These are phyloP conservation scores for Raffaelea arxii DNA, from an alignment of 2,329 filamentous ascomycete genomes.

Conservation along the genomic window DNA sequence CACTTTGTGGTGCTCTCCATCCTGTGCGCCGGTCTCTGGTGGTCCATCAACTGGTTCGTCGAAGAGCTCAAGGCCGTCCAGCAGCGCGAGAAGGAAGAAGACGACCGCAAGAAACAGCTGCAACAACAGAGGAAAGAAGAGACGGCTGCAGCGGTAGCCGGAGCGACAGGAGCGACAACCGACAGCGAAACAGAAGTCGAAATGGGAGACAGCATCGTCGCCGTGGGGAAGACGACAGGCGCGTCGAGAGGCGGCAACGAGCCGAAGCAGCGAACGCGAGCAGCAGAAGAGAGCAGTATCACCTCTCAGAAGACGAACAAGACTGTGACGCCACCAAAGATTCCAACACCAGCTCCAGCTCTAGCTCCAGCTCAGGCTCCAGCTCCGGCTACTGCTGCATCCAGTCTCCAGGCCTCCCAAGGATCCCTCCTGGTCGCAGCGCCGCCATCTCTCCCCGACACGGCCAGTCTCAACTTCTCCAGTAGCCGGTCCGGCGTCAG, in stretches of 20 bases:
- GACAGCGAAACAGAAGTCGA: constrained; percentile 45
- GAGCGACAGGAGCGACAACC: constrained; percentile 22
- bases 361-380: background rate
- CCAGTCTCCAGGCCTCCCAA: constrained; percentile 8
- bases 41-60: constrained; percentile 95
- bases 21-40: constrained; percentile 78
- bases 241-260: constrained; percentile 31
- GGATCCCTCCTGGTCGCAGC: constrained; percentile 17
- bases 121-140: background rate
- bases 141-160: constrained; percentile 8
- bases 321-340: too few species aligned
- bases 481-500: constrained; percentile 51
- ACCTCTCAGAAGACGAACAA: too few species aligned
- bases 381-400: background rate
- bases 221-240: constrained; percentile 29
- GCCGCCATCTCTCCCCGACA: constrained; percentile 3
- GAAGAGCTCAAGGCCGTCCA: constrained; percentile 46
- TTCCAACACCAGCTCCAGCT: too few species aligned
- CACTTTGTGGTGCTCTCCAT: constrained; percentile 79
- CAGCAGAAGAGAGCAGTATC: background rate
- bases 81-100: constrained; percentile 29
- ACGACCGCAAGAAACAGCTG: constrained; percentile 14
- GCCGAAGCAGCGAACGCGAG: constrained; percentile 34
- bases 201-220: constrained; percentile 12
- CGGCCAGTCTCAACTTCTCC: constrained; percentile 12